phyloP scores from a whole-genome alignment of 768 basidiomycete genomes.

The Mycena capillaripes region DNA sequence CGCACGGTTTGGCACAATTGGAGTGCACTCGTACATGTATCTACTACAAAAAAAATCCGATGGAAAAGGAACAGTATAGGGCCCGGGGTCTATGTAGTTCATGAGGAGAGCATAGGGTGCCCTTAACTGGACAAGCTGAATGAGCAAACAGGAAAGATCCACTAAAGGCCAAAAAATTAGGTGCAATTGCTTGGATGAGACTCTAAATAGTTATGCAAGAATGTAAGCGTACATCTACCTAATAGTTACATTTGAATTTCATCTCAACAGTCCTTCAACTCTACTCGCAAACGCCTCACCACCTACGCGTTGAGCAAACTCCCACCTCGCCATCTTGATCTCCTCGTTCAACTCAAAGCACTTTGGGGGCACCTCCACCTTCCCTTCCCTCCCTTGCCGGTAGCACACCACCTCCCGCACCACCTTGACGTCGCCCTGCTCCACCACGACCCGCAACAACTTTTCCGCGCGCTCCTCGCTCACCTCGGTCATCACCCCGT shows the following conservation, averaged over 20 bases:
- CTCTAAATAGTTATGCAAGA: neutral
- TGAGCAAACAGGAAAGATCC: too few relatives aligned
- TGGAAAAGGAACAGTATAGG: too few relatives aligned
- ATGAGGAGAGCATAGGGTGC: too few relatives aligned
- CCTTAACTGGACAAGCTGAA: too few relatives aligned
- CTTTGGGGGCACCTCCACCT: conserved; percentile 59
- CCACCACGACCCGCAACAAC: conserved; percentile 66
- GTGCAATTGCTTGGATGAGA: too few relatives aligned
- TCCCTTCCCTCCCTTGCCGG: conserved; percentile 57
- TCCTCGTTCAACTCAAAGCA: conserved; percentile 59
- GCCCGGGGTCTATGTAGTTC: too few relatives aligned
- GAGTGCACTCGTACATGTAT: too few relatives aligned
- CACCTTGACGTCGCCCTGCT: conserved; percentile 60
- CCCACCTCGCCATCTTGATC: conserved; percentile 32
- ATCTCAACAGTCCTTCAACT: conserved; percentile 23
- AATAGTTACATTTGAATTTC: conserved; percentile 1
- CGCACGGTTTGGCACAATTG: too few relatives aligned
- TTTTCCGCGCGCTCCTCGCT: conserved; percentile 56
- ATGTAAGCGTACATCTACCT: neutral
- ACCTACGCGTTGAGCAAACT: conserved; percentile 22
- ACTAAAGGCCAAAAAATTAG: too few relatives aligned
- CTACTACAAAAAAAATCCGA: too few relatives aligned
- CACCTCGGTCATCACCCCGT: conserved; percentile 45
- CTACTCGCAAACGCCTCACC: conserved; percentile 10
- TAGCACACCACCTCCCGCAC: conserved; percentile 73